Evolutionary conservation across 495 filamentous ascomycete genomes (phyloP).

Genomic region (Hypomontagnella monticulosa): DNA sequence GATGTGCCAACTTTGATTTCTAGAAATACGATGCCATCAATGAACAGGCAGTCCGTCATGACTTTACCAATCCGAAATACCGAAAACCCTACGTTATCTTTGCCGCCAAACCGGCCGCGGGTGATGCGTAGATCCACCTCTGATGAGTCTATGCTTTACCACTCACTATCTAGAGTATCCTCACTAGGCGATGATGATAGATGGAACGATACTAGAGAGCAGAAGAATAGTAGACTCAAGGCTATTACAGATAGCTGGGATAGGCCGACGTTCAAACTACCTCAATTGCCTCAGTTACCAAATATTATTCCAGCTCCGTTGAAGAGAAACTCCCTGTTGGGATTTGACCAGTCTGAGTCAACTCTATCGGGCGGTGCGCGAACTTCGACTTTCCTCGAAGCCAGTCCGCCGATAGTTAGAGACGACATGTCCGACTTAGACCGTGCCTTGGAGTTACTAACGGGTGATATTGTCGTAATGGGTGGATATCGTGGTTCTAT

Average conservation of each 20-base stretch:
- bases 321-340: slow-evolving; percentile 42
- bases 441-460: slow-evolving; percentile 72
- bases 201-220: slow-evolving; percentile 79
- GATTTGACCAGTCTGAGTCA: slow-evolving; percentile 37
- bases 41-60: slow-evolving; percentile 46
- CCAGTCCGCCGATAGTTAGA: slow-evolving; percentile 9
- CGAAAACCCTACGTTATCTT: slow-evolving; percentile 31
- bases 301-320: slow-evolving; percentile 61
- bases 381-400: slow-evolving; percentile 12
- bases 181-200: slow-evolving; percentile 88
- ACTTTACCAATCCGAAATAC: slow-evolving; percentile 41
- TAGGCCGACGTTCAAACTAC: slow-evolving; percentile 73
- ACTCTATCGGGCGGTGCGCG: slow-evolving; percentile 25
- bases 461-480: slow-evolving; percentile 87
- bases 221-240: slow-evolving; percentile 87
- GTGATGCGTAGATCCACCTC: slow-evolving; percentile 71
- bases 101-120: slow-evolving; percentile 40
- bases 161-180: slow-evolving; percentile 75
- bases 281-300: slow-evolving; percentile 69
- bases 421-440: slow-evolving; percentile 59
- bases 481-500: slow-evolving; percentile 93
- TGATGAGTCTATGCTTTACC: slow-evolving; percentile 76
- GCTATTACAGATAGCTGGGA: slow-evolving; percentile 91
- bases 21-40: slow-evolving; percentile 43
- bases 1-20: slow-evolving; percentile 23